Conservation (phyloP, 2,329 filamentous ascomycete species). For the Fusarium tricinctum region DNA sequence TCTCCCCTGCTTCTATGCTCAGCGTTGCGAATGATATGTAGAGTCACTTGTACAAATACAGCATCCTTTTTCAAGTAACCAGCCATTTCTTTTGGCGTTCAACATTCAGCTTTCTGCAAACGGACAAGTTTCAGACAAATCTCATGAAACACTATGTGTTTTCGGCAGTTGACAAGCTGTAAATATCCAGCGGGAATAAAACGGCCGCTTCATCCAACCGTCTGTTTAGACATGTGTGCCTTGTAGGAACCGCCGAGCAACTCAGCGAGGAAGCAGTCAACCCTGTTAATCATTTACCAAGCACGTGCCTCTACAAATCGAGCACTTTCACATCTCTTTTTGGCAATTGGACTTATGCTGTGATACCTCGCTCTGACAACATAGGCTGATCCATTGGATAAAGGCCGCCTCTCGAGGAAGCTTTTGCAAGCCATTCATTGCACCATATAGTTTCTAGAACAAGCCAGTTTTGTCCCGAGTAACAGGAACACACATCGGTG, state of each 20-base stretch:
- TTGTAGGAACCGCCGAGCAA: not conserved
- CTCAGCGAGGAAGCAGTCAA: not conserved
- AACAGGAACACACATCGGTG: not conserved
- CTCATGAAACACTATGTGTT: not conserved
- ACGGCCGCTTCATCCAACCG: not conserved
- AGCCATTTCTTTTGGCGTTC: not conserved
- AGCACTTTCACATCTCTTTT: not conserved
- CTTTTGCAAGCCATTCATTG: not conserved
- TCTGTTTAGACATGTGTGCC: not conserved
- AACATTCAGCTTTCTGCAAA: not conserved
- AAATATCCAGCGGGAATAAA: not conserved
- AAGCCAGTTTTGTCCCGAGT: not conserved
- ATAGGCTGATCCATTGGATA: not conserved
- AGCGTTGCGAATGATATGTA: not conserved
- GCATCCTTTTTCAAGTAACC: too few species aligned
- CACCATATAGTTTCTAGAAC: conserved; percentile 6
- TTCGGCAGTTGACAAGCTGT: not conserved
- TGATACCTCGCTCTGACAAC: not conserved
- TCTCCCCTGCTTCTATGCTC: not conserved
- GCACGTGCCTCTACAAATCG: not conserved
- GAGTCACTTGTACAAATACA: not conserved
- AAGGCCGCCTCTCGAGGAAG: not conserved
- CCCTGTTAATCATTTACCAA: not conserved
- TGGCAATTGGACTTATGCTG: not conserved
- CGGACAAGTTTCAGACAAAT: not conserved